Percentiles rank a stretch among this genome's conserved stretches.
phyloP scores from a whole-genome alignment of 2,329 filamentous ascomycete species.

The Ophiocordyceps unilateralis region DNA sequence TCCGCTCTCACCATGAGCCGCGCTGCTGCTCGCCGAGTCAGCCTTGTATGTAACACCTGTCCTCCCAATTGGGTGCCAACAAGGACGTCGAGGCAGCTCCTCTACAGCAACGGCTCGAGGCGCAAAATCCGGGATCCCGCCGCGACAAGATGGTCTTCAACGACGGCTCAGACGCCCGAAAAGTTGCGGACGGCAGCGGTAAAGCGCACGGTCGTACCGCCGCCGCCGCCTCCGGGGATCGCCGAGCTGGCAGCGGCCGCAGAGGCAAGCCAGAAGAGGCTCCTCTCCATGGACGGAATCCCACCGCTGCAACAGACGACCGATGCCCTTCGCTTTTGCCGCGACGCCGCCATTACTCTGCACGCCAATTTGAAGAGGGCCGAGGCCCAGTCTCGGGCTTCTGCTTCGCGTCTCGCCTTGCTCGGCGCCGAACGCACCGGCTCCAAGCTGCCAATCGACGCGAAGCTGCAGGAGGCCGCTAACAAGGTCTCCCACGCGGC shows the following conservation, averaged over 20 bases:
- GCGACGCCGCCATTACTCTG: constrained; percentile 24
- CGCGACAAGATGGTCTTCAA: constrained; percentile 11
- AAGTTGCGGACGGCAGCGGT: neutral
- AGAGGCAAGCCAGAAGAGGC: constrained; percentile 23
- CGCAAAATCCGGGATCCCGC: constrained; percentile 2
- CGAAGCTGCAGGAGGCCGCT: constrained; percentile 24
- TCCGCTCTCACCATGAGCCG: constrained; percentile 17
- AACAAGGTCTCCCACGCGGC: constrained; percentile 40
- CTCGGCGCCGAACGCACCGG: constrained; percentile 19
- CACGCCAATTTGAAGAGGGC: constrained; percentile 22
- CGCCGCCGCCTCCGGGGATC: constrained; percentile 2
- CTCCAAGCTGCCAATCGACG: constrained; percentile 12
- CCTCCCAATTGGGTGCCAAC: constrained; percentile 14
- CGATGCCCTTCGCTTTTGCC: constrained; percentile 26
- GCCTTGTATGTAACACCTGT: constrained; percentile 27
- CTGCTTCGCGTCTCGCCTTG: constrained; percentile 37
- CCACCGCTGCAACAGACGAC: constrained; percentile 25
- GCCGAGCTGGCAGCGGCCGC: constrained; percentile 21
- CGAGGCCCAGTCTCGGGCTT: constrained; percentile 22
- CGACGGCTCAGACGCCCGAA: constrained; percentile 4
- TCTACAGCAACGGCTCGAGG: constrained; percentile 5
- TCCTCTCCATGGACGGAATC: constrained; percentile 26
- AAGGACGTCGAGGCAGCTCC: constrained; percentile 8
- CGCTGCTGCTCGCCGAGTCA: constrained; percentile 13
- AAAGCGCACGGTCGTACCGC: constrained; percentile 5